Conservation (phyloP, 495 filamentous ascomycete species). For the Chaetomidium leptoderma region DNA sequence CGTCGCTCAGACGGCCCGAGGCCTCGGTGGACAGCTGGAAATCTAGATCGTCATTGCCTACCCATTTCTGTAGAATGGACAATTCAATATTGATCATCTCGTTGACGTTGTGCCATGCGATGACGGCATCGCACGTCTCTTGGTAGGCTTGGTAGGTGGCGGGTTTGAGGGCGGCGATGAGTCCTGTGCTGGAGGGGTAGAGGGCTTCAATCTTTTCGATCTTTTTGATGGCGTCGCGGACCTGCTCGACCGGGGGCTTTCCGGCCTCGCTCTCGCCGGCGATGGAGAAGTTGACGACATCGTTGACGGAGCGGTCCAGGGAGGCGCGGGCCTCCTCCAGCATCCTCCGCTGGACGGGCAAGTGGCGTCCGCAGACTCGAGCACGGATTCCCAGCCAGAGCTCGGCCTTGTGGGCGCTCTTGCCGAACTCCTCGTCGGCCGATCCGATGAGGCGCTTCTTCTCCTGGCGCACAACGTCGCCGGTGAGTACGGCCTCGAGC, state of each 20-base stretch:
- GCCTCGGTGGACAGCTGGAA: slow-evolving; percentile 64
- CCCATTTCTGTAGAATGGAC: slow-evolving; percentile 86
- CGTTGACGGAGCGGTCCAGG: slow-evolving; percentile 69
- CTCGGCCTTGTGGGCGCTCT: slow-evolving; percentile 69
- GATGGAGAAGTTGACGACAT: slow-evolving; percentile 87
- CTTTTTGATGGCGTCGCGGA: slow-evolving; percentile 79
- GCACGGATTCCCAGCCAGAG: slow-evolving; percentile 87
- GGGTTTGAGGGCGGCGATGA: slow-evolving; percentile 66
- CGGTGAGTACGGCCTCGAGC: slow-evolving; percentile 90
- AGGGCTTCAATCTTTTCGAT: slow-evolving; percentile 82
- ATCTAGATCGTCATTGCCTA: slow-evolving; percentile 91
- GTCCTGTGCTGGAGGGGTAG: slow-evolving; percentile 71
- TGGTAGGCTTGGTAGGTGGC: slow-evolving; percentile 68
- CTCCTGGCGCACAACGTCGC: slow-evolving; percentile 95
- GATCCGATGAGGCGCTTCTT: slow-evolving; percentile 90
- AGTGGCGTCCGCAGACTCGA: slow-evolving; percentile 72
- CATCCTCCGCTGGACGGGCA: slow-evolving; percentile 75
- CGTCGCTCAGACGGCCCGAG: slow-evolving; percentile 68
- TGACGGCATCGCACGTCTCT: slow-evolving; percentile 78
- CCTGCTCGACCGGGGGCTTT: slow-evolving; percentile 78
- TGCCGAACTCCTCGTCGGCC: slow-evolving; percentile 65
- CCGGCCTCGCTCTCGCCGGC: slow-evolving; percentile 90
- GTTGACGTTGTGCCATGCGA: slow-evolving; percentile 97
- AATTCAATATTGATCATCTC: slow-evolving; percentile 94
- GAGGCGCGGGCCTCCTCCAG: slow-evolving; percentile 71